Percentiles rank a stretch among this genome's conserved stretches.
These are phyloP conservation scores for Syzygium jambos DNA, from an alignment of 345 rosid species.

Conservation along the genomic window DNA sequence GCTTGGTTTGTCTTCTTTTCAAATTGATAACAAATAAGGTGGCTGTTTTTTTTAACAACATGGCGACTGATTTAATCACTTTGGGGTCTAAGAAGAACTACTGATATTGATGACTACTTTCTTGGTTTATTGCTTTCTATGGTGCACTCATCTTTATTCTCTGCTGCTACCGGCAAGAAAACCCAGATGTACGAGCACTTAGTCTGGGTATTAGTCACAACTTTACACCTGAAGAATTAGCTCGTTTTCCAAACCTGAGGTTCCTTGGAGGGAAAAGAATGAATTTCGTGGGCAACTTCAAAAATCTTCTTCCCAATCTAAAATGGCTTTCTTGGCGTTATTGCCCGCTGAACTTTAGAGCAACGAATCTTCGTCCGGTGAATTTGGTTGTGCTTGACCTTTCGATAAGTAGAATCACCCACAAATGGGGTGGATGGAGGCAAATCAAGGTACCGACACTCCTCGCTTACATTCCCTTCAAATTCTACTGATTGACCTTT, in stretches of 20 bases:
- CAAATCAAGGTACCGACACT: not conserved
- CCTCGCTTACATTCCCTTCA: not conserved
- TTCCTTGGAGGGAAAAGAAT: not conserved
- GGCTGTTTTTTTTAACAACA: too few relatives aligned
- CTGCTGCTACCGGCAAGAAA: too few relatives aligned
- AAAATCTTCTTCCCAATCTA: not conserved
- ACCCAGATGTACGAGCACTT: too few relatives aligned
- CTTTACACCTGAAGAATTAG: too few relatives aligned
- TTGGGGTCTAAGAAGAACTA: too few relatives aligned
- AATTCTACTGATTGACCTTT: too few relatives aligned
- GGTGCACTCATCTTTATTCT: too few relatives aligned
- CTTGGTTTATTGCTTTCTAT: too few relatives aligned
- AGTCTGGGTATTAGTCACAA: too few relatives aligned
- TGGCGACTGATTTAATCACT: fast-evolving
- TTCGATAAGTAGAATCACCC: fast-evolving
- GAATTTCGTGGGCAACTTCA: not conserved
- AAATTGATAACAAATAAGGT: too few relatives aligned
- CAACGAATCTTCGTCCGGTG: not conserved
- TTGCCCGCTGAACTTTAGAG: not conserved
- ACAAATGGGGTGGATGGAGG: not conserved
- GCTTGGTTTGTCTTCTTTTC: too few relatives aligned
- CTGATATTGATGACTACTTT: too few relatives aligned
- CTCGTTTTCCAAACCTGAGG: not conserved
- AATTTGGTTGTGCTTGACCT: not conserved
- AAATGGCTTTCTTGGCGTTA: not conserved